These are phyloP conservation scores for Glycine soja DNA, from an alignment of 306 rosid species.

Conservation along the genomic window DNA sequence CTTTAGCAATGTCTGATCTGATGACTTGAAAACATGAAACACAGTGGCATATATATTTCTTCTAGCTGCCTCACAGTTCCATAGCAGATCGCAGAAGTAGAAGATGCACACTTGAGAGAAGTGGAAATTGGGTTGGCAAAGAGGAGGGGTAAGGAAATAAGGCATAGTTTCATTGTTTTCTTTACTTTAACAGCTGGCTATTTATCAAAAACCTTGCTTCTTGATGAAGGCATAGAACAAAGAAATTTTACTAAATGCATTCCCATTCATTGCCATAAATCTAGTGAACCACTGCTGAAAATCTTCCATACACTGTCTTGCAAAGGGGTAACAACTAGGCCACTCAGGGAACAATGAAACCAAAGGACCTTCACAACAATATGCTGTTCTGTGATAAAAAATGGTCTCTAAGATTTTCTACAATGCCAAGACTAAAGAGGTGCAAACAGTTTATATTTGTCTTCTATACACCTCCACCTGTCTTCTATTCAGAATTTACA, in stretches of 20 bases:
- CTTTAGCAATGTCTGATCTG: too few species aligned
- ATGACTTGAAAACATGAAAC: not conserved
- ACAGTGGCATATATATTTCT: not conserved
- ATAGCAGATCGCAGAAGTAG: too few species aligned
- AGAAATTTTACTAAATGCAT: too few species aligned
- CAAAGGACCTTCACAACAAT: too few species aligned
- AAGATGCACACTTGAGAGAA: too few species aligned
- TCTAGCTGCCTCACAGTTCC: not conserved
- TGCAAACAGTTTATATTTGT: not conserved
- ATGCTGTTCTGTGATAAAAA: conserved; percentile 12
- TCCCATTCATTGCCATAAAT: too few species aligned
- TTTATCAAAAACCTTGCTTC: too few species aligned
- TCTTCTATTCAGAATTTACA: conserved; percentile 42
- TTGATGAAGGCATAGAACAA: too few species aligned
- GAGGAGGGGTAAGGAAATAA: too few species aligned
- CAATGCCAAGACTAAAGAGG: not conserved
- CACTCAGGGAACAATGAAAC: not conserved
- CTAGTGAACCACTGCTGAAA: not conserved
- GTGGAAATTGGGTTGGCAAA: too few species aligned
- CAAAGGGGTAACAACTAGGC: not conserved
- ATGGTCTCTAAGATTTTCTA: not conserved
- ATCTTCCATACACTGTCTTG: conserved; percentile 8
- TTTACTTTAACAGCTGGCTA: too few species aligned
- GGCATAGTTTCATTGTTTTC: too few species aligned
- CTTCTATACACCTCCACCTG: conserved; percentile 27